phyloP scores from a whole-genome alignment of 768 basidiomycete genomes.

The Lactarius evosmus region DNA sequence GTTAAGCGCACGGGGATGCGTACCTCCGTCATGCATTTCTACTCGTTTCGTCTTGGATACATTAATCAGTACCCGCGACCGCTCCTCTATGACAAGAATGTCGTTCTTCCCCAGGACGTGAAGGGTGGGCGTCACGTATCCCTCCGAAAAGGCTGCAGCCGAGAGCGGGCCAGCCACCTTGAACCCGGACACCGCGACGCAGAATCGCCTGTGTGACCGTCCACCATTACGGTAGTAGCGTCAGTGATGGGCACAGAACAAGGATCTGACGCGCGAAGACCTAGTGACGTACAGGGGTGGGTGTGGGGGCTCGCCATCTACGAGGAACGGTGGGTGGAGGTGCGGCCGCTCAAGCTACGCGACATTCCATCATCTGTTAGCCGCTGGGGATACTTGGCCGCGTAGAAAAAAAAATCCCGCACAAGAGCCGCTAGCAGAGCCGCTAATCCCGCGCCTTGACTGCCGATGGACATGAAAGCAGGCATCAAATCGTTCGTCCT shows the following conservation, averaged over 20 bases:
- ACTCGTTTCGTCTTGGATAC: slow-evolving; percentile 57
- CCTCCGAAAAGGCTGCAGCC: slow-evolving; percentile 46
- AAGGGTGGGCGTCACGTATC: slow-evolving; percentile 67
- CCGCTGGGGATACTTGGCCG: neutral
- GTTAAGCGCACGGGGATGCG: slow-evolving; percentile 27
- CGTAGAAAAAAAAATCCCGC: slow-evolving; percentile 30
- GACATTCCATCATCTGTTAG: slow-evolving; percentile 9
- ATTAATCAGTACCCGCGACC: slow-evolving; percentile 54
- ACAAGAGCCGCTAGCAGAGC: slow-evolving; percentile 69
- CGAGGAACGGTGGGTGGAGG: slow-evolving; percentile 53
- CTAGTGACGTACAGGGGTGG: slow-evolving; percentile 60
- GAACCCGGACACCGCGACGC: slow-evolving; percentile 75
- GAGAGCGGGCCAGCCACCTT: slow-evolving; percentile 46
- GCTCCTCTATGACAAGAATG: slow-evolving; percentile 67
- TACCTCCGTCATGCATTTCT: slow-evolving; percentile 79
- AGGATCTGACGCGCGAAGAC: slow-evolving; percentile 10
- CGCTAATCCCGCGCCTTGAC: slow-evolving; percentile 79
- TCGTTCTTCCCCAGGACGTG: slow-evolving; percentile 79
- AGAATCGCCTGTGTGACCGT: slow-evolving; percentile 53
- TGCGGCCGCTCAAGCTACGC: slow-evolving; percentile 53
- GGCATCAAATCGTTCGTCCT: slow-evolving; percentile 17
- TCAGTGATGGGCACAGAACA: slow-evolving; percentile 4
- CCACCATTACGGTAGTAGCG: slow-evolving; percentile 6
- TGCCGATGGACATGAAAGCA: slow-evolving; percentile 30
- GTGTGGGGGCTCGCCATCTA: slow-evolving; percentile 63